Evolutionary conservation across 2,329 filamentous ascomycete genomes (phyloP), one percentile per base, ranked within the genome.

Genomic region (Hirsutella thompsonii): DNA sequence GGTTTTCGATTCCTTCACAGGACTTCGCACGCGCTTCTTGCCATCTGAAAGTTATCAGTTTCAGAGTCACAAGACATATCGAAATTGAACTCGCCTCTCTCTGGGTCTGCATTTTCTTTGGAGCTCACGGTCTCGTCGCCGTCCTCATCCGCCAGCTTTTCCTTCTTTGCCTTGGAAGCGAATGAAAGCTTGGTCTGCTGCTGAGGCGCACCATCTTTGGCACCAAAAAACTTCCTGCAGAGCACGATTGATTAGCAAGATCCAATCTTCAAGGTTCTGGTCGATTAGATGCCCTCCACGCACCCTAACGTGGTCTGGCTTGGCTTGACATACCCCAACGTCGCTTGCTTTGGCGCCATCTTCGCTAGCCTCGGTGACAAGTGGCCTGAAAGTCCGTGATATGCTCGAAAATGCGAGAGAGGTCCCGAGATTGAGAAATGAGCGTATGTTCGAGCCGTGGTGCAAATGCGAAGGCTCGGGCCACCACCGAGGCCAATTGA

Each of bases 151-250:
- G 51, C 53, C 16, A 58, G 46, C 39, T 60, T 57, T 37, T 56
- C 46, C 49, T 62, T 64, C 46, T 60, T 62, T 39, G 60, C 55
- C 54, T 76, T 78, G 38, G 76, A 79, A 29, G 79, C 77, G 55
- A 94, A 94, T 0, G 82, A 73, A 32, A 94, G 66, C 50, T 80
- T 92, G 1, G 84, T 81, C 60, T 94, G 87, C 57, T 87, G 82
- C 30, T 73, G 70, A 11, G 77, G 74, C 16, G 73, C 48, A 5
- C 49, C 66, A 0, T 72, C 61, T 49, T 72, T 74, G 5, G 70
- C 60, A 39, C 77, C 80, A 56, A 95, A 94, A 66, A 94, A 95
- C 58, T 90, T 92, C 46, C 90, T 96, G 19, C 23, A 6, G 32
- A 42, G 32, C 5, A 16, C 11, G 6, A 26, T 26, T 11, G 11